Base-by-base conservation (phyloP, 2,329 filamentous ascomycete species). In the Sarocladium oryzae region DNA sequence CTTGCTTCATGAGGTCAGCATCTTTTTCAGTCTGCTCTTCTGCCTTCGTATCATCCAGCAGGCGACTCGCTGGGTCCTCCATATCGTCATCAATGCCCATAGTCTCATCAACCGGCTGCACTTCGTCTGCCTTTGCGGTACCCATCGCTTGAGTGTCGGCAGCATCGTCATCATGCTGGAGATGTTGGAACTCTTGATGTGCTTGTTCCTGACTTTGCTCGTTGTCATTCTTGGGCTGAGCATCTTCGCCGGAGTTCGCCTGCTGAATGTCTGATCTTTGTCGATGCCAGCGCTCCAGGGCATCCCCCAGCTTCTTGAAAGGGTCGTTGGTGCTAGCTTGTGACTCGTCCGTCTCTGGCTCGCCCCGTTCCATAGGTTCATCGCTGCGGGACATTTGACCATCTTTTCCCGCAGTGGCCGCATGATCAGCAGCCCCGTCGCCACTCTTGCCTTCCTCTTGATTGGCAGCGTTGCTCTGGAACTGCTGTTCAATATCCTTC, bases 251-350 rank as follows among this genome's bases (percentile, higher is more conserved):
- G 2, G 78, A 70, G 16, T 63, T 60, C 4, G 68, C 64, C 53
- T 86, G 78, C 63, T 79, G 73, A 59, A 99, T 97, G 55, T 96
- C 86, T 43, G 81, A 82, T 61, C 95, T 88, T 62, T 90, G 88
- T 53, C 88, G 82, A 66, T 97, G 91, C 89, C 91, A 99, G 59
- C 86, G 82, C 66, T 97, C 91, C 28, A 99, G 76, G 5, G 89
- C 86, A 70, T 99, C 90, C 20, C 93, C 93, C 26, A 99, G 80
- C 63, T 96, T 95, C 71, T 93, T 93, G 76, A 96, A 96, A 1
- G 90, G 88, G 58, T 93, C 82, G 68, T 50, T 76, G 70, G 38
- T 71, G 65, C 10, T 73, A 69, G 50, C 79, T 73, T 35, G 68
- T 64, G 24, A 71, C 63, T 43, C 68, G 4, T 49, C 30, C 32